Percentiles rank a stretch among this genome's conserved stretches.
Evolutionary conservation across 805 yeast genomes (phyloP).

Genomic region (Starmerella cellae): DNA sequence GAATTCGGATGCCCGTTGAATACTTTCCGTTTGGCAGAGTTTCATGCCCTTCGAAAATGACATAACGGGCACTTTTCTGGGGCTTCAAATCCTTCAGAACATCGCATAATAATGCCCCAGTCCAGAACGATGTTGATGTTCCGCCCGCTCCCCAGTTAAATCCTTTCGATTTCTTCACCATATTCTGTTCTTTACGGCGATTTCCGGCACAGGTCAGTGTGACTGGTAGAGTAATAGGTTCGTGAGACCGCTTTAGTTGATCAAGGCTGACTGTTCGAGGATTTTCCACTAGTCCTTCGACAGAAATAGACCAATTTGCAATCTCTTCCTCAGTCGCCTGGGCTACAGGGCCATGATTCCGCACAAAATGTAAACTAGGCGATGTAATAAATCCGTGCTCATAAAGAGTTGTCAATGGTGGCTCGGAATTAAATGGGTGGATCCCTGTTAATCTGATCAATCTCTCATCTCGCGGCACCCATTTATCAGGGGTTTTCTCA

Average conservation of each 20-base stretch:
- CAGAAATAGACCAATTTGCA: conserved; percentile 24
- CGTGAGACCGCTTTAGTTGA: conserved; percentile 23
- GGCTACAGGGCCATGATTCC: conserved; percentile 30
- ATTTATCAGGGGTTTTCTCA: conserved; percentile 24
- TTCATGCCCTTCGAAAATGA: conserved; percentile 31
- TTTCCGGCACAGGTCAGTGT: conserved; percentile 31
- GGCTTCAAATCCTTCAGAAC: conserved; percentile 25
- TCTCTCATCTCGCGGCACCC: conserved; percentile 27
- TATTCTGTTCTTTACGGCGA: conserved; percentile 29
- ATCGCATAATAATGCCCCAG: conserved; percentile 27
- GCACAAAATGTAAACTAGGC: conserved; percentile 26
- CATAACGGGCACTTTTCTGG: conserved; percentile 22
- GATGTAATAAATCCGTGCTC: conserved; percentile 28
- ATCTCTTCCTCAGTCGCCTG: conserved; percentile 19
- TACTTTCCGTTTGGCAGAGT: conserved; percentile 20
- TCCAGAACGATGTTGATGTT: conserved; percentile 28
- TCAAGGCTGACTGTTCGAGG: conserved; percentile 23
- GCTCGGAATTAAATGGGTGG: conserved; percentile 29
- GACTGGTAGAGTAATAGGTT: conserved; percentile 27
- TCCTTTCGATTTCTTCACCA: conserved; percentile 28
- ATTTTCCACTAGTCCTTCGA: conserved; percentile 27
- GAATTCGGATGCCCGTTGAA: conserved; percentile 28
- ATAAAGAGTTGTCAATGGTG: conserved; percentile 25
- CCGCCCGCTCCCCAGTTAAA: conserved; percentile 32
- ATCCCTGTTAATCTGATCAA: conserved; percentile 26